Evolutionary conservation across 2,329 filamentous ascomycete genomes (phyloP), one percentile per base, ranked within the genome.

Genomic region (Hortaea sp.): DNA sequence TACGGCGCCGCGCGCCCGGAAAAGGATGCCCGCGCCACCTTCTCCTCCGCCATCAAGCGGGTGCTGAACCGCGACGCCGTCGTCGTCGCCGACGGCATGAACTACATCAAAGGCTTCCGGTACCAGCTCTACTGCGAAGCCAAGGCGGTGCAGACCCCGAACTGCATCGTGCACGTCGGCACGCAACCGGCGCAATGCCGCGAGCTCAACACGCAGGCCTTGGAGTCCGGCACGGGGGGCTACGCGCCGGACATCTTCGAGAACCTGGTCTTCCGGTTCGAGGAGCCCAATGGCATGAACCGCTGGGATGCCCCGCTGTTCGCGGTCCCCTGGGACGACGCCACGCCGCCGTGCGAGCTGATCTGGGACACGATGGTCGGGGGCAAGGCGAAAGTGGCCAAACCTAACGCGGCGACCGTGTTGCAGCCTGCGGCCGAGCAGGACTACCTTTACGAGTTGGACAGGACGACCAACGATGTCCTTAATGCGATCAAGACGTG

Each of bases 21-120:
- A 62, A 94, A 94, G 64, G 84, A 90, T 67, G 86, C 85, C 1
- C 79, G 86, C 28, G 86, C 86, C 1, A 75, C 79, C 38, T 73
- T 87, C 46, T 87, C 85, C 63, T 86, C 77, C 49, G 85, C 86
- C 49, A 82, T 90, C 40, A 90, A 90, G 71, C 76, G 86, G 39
- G 76, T 81, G 42, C 73, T 94, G 29, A 80, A 77, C 49, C 76
- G 80, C 47, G 79, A 79, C 57, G 83, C 87, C 59, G 80, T 94
- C 48, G 84, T 92, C 44, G 78, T 94, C 41, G 77, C 88, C 11
- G 86, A 94, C 62, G 81, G 82, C 1, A 69, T 86, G 49, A 92
- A 92, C 66, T 94, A 92, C 67, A 94, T 94, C 69, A 92, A 92
- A 65, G 87, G 86, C 34, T 92, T 85, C 78, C 76, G 87, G 42